Base-by-base conservation (phyloP, 78 protist species). In the Emiliania huxleyi region DNA sequence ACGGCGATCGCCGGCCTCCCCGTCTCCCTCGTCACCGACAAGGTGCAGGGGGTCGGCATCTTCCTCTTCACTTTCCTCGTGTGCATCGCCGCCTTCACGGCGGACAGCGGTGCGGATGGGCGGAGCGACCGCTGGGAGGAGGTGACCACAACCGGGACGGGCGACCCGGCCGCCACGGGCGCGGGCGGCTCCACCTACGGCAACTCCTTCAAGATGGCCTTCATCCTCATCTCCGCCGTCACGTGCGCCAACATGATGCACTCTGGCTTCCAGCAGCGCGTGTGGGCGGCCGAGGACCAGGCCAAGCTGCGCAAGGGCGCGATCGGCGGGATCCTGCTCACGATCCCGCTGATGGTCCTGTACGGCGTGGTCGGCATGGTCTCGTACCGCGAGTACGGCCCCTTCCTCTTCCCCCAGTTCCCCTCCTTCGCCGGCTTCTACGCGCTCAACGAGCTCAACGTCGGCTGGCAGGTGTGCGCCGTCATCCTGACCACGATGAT, bases 11-110 rank as follows among this genome's bases (percentile, higher is more conserved):
- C 56, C 52, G 89, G 89, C 6, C 89, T 81, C 38, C 89, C 89
- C 40, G 89, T 81, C 22, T 81, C 89, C 40, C 8, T 81, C 35
- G 6, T 81, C 40, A 81, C 89, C 89, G 89, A 81, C 55, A 37
- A 19, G 43, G 25, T 81, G 26, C 89, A 81, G 89, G 89, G 89
- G 56, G 56, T 44, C 23, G 56, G 38, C 56, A 25, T 81, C 89
- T 29, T 81, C 40, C 4, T 81, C 22, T 25, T 81, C 56, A 26
- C 40, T 11, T 25, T 81, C 49, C 0, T 81, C 26, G 2, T 81
- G 44, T 0, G 29, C 0, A 44, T 81, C 89, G 89, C 56, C 56
- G n/a, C 85, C 18, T 77, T 73, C 83, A 23, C 23, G 29, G 12
- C 8, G 8, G 75, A 62, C 75, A n/a, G n/a, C n/a, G n/a, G n/a